A percentile compares a stretch with the other conserved stretches of the same genome.
Evolutionary conservation across 73 alveolate species (phyloP).

Genomic region (Effrenium voratum): DNA sequence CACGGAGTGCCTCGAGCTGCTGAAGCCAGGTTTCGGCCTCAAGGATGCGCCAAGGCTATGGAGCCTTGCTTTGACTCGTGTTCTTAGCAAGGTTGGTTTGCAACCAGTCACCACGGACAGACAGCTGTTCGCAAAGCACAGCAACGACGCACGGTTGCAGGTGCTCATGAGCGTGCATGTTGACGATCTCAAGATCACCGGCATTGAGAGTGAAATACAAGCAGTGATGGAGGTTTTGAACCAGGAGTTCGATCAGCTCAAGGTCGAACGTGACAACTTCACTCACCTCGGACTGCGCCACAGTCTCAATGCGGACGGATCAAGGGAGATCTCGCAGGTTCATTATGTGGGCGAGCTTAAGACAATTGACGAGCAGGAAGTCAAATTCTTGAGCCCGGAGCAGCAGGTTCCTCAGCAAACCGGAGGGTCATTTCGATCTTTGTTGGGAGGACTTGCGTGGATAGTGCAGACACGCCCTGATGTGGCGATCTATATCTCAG

Average conservation of each 20-base stretch:
- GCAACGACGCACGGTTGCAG: too few species aligned
- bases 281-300: slow-evolving; percentile 6
- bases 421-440: background rate
- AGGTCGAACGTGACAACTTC: background rate
- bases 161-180: background rate
- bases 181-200: slow-evolving; percentile 38
- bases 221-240: background rate
- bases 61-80: background rate
- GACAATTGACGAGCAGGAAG: background rate
- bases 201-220: background rate
- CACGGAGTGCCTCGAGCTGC: background rate
- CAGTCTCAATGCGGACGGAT: background rate
- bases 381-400: background rate
- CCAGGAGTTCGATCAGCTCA: background rate
- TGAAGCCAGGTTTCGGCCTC: background rate
- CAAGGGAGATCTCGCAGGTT: background rate
- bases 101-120: background rate
- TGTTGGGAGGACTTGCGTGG: slow-evolving; percentile 55
- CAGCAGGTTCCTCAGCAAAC: background rate
- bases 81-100: background rate
- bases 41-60: slow-evolving; percentile 10
- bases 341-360: slow-evolving; percentile 7
- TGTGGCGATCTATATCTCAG: background rate
- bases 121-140: background rate
- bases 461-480: slow-evolving; percentile 32